Evolutionary conservation across 768 basidiomycete genomes (phyloP), one percentile per base, ranked within the genome.

Genomic region (Boletus subparvulus): DNA sequence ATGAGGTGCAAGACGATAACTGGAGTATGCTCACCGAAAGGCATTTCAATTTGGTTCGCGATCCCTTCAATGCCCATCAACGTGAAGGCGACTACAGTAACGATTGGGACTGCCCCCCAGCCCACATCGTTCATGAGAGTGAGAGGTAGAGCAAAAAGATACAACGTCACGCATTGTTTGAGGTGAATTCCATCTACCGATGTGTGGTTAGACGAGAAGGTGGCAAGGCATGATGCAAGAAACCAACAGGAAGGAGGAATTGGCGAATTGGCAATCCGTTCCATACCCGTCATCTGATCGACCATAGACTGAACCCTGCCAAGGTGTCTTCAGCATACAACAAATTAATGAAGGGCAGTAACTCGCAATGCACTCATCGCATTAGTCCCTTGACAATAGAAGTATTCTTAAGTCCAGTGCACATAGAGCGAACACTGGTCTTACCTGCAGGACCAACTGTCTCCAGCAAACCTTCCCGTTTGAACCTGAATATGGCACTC

Each of bases 11-110:
- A 49, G 32, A 41, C 2, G 17, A 24, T n/a, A 11, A 43, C 21
- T 17, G 8, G 36, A 33, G 19, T 41, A 17, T 24, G 71, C 78
- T 46, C 58, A 87, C 93, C 94, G 63, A 97, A 97, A 0, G 95
- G 95, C 86, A 90, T 90, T 71, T 97, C 94, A 62, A 96, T 93
- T 72, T 93, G 87, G 58, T 95, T 88, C 0, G 95, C 94, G 61
- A 97, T 98, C 6, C 93, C 94, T 77, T 97, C 94, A 50, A 98
- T 91, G 17, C 94, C 93, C 83, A 94, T 94, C 50, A 97, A 82
- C 1, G 90, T 94, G 76, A 95, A 94, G 9, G 92, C 86, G 30
- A 94, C 87, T 14, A 90, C 83, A 21, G 92, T 93, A 19, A 92
- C 85, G 26, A 94, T 78, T n/a, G 90, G 90, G 11, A 96, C 79